Evolutionary conservation across 805 yeast species (phyloP), one percentile per base, ranked within the genome.

Genomic region (Yarrowia sp.): DNA sequence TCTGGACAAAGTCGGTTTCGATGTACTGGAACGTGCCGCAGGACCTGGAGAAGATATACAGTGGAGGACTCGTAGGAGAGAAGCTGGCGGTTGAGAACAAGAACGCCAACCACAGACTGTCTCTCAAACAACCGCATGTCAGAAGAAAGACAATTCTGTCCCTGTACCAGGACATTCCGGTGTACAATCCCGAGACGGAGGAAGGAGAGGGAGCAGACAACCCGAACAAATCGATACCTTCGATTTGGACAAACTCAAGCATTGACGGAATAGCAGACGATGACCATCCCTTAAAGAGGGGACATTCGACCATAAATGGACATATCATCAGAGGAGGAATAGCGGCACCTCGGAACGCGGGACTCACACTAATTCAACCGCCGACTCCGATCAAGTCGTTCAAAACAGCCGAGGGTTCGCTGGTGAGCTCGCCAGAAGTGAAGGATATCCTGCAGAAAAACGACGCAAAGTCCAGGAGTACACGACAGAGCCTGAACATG

Each of bases 1-100:
- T 80, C 10, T 86, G 89, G 89, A 77, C 83, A 36, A 70, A 75
- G 26, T 72, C 78, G 26, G 75, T 81, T 45, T 72, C 75, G 67
- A 74, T 76, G 69, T 76, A 75, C 70, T 78, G 84, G 75, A 73
- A 73, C 52, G 70, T 73, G 42, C 65, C 65, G 1, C 65, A 59
- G 52, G 65, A 59, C 16, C 14, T 59, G 52, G 75, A 74, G 0
- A 72, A 75, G 10, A 73, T 73, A 35, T 74, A 77, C 9, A 81
- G 82, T 16, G 82, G 82, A 10, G 70, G 69, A 8, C 73, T 71
- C 58, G 77, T 59, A 16, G 77, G 19, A 42, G 63, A 53, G n/a
- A 53, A 53, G 26, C 66, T 36, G 43, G 38, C 10, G 2, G 70
- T 11, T 12, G 48, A 56, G 9, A 56, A 56, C 70, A 15, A 36